A percentile compares a stretch with the other conserved stretches of the same genome.
phyloP scores from a whole-genome alignment of 2,329 filamentous ascomycete genomes.

The Pyrenochaeta sp. region DNA sequence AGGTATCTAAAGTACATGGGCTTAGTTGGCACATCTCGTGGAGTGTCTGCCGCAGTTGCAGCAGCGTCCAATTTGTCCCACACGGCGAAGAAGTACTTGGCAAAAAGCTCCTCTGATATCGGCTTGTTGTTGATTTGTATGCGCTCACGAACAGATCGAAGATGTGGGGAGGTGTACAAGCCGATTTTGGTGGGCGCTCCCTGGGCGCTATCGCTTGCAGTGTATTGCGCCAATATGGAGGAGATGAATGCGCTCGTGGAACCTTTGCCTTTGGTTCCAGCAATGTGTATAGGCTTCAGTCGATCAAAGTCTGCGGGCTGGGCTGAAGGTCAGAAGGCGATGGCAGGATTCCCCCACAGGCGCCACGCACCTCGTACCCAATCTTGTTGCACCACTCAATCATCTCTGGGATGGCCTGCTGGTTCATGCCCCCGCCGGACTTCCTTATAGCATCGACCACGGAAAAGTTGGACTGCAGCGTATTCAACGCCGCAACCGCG shows the following conservation, averaged over 20 bases:
- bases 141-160: slow-evolving; percentile 82
- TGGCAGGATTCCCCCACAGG: no score
- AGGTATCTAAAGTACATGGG: slow-evolving; percentile 93
- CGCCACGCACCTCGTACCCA: slow-evolving; percentile 72
- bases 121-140: slow-evolving; percentile 80
- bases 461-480: slow-evolving; percentile 80
- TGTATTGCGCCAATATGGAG: slow-evolving; percentile 74
- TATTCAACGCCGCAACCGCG: slow-evolving; percentile 76
- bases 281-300: slow-evolving; percentile 77
- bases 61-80: slow-evolving; percentile 73
- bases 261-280: slow-evolving; percentile 94
- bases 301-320: slow-evolving; percentile 68
- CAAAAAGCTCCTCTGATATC: slow-evolving; percentile 72
- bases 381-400: slow-evolving; percentile 76
- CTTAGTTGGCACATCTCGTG: slow-evolving; percentile 67
- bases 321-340: slow-evolving; percentile 12
- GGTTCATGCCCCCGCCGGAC: slow-evolving; percentile 76
- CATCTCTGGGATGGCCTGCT: slow-evolving; percentile 81
- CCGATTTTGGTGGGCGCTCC: slow-evolving; percentile 66
- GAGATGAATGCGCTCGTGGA: slow-evolving; percentile 86
- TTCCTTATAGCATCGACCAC: slow-evolving; percentile 79
- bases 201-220: slow-evolving; percentile 44
- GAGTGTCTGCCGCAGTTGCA: slow-evolving; percentile 58
- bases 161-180: slow-evolving; percentile 85
- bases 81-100: slow-evolving; percentile 80